Evolutionary conservation across 805 yeast species (phyloP), one percentile per base, ranked within the genome.

Genomic region (Priceomyces fermenticarens): DNA sequence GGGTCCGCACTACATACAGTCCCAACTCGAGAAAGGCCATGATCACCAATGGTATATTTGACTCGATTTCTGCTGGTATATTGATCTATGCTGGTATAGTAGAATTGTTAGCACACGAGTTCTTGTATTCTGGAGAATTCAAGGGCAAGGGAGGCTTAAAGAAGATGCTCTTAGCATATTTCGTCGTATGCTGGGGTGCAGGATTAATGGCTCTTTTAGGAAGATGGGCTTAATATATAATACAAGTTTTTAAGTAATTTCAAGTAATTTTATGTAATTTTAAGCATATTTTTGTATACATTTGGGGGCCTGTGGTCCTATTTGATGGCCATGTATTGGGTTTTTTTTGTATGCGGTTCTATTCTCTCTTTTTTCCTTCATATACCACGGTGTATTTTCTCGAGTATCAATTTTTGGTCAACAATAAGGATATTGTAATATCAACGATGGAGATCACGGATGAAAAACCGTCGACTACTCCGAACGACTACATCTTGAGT

Each of bases 181-280:
- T 72, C 39, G 65, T 72, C 30, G 78, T 77, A 77, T 74, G 79
- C 51, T 57, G 70, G 47, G 90, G 90, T 49, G 82, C 85, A n/a
- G 88, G 85, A 10, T 53, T 83, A 29, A 85, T 85, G 91, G 88
- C 90, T 2, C 61, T 84, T 26, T 65, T 85, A 44, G 91, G 89
- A 46, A 80, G 75, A 55, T 83, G 89, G 87, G 87, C 86, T 15
- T 81, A 54, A 41, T 37, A 15, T 30, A 20, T 20, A 20, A n/a
- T n/a, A n/a, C n/a, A n/a, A n/a, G n/a, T n/a, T n/a, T n/a, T n/a
- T n/a, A n/a, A n/a, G n/a, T n/a, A n/a, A n/a, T n/a, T n/a, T n/a
- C n/a, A n/a, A n/a, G n/a, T n/a, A n/a, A n/a, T n/a, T n/a, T n/a
- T n/a, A n/a, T n/a, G n/a, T n/a, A n/a, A n/a, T n/a, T n/a, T n/a